Percentiles rank a stretch among this genome's conserved stretches.
Evolutionary conservation across 176 grass and related monocot species (phyloP).

Genomic region (Rhynchospora breviuscula): DNA sequence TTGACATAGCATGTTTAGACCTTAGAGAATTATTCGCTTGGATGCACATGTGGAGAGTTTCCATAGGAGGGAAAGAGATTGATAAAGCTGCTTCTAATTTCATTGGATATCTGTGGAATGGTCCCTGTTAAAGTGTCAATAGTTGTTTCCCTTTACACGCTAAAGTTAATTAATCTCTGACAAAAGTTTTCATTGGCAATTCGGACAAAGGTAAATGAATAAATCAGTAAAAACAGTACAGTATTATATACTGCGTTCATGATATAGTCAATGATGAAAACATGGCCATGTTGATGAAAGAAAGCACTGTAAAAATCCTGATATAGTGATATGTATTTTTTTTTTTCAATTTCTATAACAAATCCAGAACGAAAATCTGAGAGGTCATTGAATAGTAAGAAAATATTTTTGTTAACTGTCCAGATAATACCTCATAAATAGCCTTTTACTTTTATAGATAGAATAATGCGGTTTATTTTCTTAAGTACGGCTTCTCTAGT

Average conservation of each 20-base stretch:
- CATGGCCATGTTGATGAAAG: neutral
- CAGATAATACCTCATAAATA: too few species aligned
- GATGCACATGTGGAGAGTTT: neutral
- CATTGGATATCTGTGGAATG: neutral
- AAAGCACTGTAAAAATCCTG: neutral
- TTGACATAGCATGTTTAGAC: neutral
- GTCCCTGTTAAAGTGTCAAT: neutral
- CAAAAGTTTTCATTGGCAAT: neutral
- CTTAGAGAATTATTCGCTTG: neutral
- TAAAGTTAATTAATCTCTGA: neutral
- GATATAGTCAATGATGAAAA: neutral
- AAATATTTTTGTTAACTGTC: too few species aligned
- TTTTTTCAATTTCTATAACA: neutral
- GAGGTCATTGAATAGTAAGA: neutral
- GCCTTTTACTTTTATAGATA: too few species aligned
- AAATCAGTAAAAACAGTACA: neutral
- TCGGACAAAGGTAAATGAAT: neutral
- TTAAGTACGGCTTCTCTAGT: too few species aligned
- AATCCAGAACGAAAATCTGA: neutral
- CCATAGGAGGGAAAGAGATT: neutral
- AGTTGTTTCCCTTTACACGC: neutral
- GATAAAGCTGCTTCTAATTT: neutral
- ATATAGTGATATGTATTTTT: neutral
- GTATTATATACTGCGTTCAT: neutral
- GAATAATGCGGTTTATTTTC: too few species aligned